Conservation (phyloP, 2,329 filamentous ascomycete genomes). For the Claviceps lovelessii region DNA sequence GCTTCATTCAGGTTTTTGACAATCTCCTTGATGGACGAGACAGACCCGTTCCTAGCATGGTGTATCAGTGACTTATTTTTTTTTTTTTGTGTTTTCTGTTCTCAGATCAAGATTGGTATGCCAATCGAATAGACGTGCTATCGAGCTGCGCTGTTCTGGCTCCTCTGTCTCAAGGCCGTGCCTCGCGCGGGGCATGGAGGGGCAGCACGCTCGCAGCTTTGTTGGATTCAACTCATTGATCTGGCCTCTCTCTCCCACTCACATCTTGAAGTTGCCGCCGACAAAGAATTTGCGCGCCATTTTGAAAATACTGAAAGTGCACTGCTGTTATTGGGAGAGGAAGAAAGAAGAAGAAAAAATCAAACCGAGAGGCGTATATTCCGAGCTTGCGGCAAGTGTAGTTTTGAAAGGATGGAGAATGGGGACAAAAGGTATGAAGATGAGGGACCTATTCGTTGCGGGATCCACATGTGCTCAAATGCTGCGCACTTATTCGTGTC, state of each 20-base stretch:
- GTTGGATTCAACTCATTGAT: background rate
- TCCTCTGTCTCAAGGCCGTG: conserved; percentile 6
- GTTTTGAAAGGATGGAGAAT: background rate
- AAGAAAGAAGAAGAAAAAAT: background rate
- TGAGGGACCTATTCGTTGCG: background rate
- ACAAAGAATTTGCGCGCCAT: conserved; percentile 97
- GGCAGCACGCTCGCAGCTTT: conserved; percentile 10
- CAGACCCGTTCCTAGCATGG: conserved; percentile 69
- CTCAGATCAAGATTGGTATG: background rate
- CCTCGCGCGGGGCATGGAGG: conserved; percentile 10
- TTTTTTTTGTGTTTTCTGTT: background rate
- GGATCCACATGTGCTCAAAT: background rate
- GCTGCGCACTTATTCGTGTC: background rate
- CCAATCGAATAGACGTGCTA: background rate
- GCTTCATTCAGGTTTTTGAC: conserved; percentile 79
- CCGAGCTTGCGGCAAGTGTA: background rate
- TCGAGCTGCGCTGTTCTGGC: conserved; percentile 17
- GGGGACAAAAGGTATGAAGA: background rate
- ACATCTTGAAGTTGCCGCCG: conserved; percentile 99
- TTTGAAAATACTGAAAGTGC: conserved; percentile 2
- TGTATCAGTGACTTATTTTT: conserved; percentile 1
- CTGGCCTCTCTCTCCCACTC: conserved; percentile 22
- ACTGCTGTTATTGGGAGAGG: background rate
- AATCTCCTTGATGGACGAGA: conserved; percentile 80
- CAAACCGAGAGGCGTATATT: background rate